phyloP scores from a whole-genome alignment of 176 grass and related monocot species.

The Oryza brachyantha region DNA sequence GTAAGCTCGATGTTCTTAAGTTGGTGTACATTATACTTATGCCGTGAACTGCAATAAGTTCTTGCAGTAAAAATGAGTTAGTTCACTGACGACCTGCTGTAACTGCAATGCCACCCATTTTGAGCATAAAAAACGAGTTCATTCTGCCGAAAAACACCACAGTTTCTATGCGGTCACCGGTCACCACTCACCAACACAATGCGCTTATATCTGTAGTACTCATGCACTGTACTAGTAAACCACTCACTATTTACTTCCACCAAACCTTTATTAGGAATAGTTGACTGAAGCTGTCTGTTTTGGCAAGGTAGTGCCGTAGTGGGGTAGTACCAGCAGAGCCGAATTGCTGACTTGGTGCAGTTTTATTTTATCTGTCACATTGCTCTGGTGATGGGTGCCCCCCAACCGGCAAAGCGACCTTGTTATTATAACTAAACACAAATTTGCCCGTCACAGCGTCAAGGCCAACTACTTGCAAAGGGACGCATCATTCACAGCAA shows the following conservation, averaged over 20 bases:
- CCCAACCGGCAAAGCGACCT: neutral
- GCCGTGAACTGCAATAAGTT: neutral
- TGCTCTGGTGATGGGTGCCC: constrained; percentile 2
- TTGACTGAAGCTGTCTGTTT: constrained; percentile 26
- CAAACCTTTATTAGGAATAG: constrained; percentile 10
- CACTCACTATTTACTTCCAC: neutral
- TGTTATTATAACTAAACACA: neutral
- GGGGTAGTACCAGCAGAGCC: neutral
- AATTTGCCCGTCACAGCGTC: neutral
- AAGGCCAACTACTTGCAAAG: neutral
- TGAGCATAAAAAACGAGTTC: neutral
- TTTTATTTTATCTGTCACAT: constrained; percentile 21
- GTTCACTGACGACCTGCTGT: neutral
- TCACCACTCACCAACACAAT: neutral
- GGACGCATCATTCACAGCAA: constrained; percentile 12
- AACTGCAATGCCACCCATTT: neutral
- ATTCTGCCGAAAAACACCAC: neutral
- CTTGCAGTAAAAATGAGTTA: neutral
- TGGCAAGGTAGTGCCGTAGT: constrained; percentile 13
- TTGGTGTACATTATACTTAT: neutral
- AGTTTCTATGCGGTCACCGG: neutral
- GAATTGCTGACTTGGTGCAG: neutral
- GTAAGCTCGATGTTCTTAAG: constrained; percentile 21
- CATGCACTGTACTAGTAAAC: neutral
- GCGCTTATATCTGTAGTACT: neutral